Conservation (phyloP, 2,329 filamentous ascomycete genomes). For the Aureobasidium vineae region DNA sequence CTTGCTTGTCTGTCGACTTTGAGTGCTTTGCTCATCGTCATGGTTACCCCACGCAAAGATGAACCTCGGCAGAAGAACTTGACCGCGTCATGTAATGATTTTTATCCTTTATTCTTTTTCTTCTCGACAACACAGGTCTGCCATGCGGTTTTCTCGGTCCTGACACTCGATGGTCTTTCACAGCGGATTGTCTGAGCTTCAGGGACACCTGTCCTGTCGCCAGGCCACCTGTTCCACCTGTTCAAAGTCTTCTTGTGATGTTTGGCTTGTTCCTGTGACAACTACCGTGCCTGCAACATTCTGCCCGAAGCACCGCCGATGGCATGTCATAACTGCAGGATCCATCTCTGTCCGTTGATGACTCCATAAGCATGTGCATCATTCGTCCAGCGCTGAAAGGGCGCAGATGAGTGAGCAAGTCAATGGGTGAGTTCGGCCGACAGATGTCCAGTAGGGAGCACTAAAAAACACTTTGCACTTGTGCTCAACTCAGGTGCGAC, state of each 20-base stretch:
- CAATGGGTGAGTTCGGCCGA: neutral
- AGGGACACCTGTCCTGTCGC: neutral
- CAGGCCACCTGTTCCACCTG: neutral
- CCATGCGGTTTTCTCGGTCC: neutral
- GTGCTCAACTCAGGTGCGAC: neutral
- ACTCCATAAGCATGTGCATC: neutral
- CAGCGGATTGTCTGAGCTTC: neutral
- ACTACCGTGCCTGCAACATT: neutral
- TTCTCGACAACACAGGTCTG: neutral
- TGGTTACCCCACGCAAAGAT: neutral
- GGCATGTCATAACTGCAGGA: neutral
- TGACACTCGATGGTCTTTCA: neutral
- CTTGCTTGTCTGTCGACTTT: neutral
- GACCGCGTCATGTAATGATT: neutral
- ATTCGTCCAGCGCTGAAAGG: neutral
- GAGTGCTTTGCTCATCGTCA: neutral
- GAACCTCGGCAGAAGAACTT: conserved; percentile 2
- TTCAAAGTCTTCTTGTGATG: neutral
- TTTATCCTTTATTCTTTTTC: neutral
- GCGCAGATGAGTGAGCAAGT: neutral
- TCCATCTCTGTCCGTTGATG: neutral
- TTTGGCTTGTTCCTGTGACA: conserved; percentile 13
- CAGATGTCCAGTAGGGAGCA: neutral
- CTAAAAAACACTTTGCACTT: too few species aligned
- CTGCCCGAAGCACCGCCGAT: conserved; percentile 3